phyloP scores from a whole-genome alignment of 176 grass and related monocot genomes.

The Avena atlantica region DNA sequence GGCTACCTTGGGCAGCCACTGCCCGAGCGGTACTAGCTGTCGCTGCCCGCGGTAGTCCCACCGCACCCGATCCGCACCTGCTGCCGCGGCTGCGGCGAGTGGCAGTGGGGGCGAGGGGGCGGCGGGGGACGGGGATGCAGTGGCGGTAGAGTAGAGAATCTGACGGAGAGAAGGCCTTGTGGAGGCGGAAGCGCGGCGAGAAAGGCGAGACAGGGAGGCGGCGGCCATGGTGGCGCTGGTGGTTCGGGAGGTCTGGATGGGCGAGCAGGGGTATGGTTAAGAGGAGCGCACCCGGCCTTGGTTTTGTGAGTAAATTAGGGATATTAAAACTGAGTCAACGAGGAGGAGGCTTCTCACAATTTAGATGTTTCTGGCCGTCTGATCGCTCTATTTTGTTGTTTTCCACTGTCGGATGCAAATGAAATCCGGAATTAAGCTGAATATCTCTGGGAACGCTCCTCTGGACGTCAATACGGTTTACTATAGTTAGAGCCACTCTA shows the following conservation, averaged over 20 bases:
- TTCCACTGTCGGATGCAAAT: too few relatives aligned
- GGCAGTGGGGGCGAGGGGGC: slow-evolving; percentile 19
- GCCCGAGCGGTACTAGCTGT: slow-evolving; percentile 74
- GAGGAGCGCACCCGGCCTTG: too few relatives aligned
- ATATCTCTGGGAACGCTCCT: too few relatives aligned
- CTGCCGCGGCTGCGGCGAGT: neutral
- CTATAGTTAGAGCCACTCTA: too few relatives aligned
- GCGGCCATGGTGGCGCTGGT: slow-evolving; percentile 60
- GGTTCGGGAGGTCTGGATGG: slow-evolving; percentile 6
- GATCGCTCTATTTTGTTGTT: too few relatives aligned
- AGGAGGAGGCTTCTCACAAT: too few relatives aligned
- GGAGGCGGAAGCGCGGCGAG: slow-evolving; percentile 46
- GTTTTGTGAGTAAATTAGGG: too few relatives aligned
- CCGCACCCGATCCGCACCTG: slow-evolving; percentile 64
- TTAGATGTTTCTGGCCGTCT: too few relatives aligned
- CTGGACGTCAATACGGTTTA: too few relatives aligned
- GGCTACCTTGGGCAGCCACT: slow-evolving; percentile 86
- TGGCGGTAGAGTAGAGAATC: slow-evolving; percentile 44
- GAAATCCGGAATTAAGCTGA: too few relatives aligned
- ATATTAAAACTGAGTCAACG: too few relatives aligned
- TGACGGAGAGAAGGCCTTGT: slow-evolving; percentile 49
- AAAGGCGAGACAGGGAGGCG: slow-evolving; percentile 69
- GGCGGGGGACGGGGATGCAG: slow-evolving; percentile 12
- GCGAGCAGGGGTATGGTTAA: neutral
- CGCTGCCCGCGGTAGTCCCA: slow-evolving; percentile 98